Evolutionary conservation across 169 alveolate species (phyloP).

Genomic region (Plasmodium berghei): DNA sequence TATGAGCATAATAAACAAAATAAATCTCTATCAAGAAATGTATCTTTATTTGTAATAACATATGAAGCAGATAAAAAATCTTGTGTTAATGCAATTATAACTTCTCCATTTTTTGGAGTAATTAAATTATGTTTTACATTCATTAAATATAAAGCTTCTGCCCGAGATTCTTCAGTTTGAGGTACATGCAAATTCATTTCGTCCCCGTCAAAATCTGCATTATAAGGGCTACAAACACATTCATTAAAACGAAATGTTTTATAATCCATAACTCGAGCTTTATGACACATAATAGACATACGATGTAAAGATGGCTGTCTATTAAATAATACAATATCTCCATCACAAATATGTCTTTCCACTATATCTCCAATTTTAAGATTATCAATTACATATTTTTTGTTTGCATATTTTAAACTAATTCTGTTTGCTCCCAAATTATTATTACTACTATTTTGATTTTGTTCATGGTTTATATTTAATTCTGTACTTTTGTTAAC

Average conservation of each 20-base stretch:
- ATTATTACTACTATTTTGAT: neutral
- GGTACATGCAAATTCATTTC: constrained; percentile 99
- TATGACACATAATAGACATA: constrained; percentile 97
- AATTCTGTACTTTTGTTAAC: neutral
- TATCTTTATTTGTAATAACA: constrained; percentile 96
- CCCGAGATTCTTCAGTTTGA: constrained; percentile 97
- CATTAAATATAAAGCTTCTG: constrained; percentile 96
- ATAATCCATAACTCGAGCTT: constrained; percentile 95
- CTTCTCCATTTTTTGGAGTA: constrained; percentile 99
- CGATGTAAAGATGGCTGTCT: constrained; percentile 99
- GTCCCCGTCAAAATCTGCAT: constrained; percentile 99
- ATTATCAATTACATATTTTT: constrained; percentile 87
- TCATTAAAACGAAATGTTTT: constrained; percentile 97
- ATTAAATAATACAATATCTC: constrained; percentile 98
- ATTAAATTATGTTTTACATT: constrained; percentile 94
- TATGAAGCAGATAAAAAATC: constrained; percentile 93
- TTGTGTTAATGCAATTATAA: constrained; percentile 96
- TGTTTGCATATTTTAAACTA: constrained; percentile 88
- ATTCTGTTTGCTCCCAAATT: constrained; percentile 7
- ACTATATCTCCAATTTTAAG: constrained; percentile 96
- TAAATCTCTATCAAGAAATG: constrained; percentile 93
- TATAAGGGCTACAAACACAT: constrained; percentile 98
- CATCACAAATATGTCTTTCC: constrained; percentile 97
- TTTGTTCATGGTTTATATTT: neutral
- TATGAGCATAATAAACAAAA: constrained; percentile 93